phyloP scores from a whole-genome alignment of 352 stramenopile genomes.

The Pythium coloratum region DNA sequence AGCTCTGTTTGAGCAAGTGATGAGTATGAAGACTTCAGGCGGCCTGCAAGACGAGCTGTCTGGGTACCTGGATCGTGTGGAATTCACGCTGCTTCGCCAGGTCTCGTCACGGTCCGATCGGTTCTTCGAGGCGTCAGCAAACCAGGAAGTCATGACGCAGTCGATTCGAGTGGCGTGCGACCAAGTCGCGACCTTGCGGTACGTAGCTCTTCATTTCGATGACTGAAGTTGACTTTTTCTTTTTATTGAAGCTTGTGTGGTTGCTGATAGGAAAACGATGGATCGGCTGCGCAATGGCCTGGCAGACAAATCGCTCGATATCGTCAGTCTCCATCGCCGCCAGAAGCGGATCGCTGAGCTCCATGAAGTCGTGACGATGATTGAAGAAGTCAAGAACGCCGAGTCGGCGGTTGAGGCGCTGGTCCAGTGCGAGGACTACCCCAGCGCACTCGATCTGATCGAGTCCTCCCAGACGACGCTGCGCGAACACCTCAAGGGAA shows the following conservation, averaged over 20 bases:
- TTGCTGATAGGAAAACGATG: constrained; percentile 64
- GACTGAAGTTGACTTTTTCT: background rate
- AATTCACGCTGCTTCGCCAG: constrained; percentile 83
- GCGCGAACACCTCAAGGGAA: constrained; percentile 70
- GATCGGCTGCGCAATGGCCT: constrained; percentile 76
- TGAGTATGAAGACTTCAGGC: constrained; percentile 57
- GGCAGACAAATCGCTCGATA: constrained; percentile 84
- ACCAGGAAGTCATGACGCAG: constrained; percentile 87
- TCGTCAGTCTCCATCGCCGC: constrained; percentile 80
- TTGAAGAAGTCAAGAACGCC: constrained; percentile 83
- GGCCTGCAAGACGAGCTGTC: constrained; percentile 80
- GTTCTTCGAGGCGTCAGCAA: constrained; percentile 83
- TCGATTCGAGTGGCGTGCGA: constrained; percentile 77
- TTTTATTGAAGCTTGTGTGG: background rate
- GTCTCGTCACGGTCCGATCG: constrained; percentile 82
- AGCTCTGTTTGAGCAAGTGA: constrained; percentile 77
- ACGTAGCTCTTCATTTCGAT: constrained; percentile 1
- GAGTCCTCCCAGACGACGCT: constrained; percentile 69
- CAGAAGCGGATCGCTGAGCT: constrained; percentile 83
- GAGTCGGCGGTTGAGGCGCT: constrained; percentile 81
- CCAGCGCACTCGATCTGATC: constrained; percentile 74
- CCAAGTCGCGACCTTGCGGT: constrained; percentile 79
- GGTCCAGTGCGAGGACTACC: constrained; percentile 85
- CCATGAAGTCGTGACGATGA: constrained; percentile 80
- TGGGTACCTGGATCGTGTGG: constrained; percentile 79